Conservation (phyloP, 257 asterid genomes). For the Gynochthodes officinalis region DNA sequence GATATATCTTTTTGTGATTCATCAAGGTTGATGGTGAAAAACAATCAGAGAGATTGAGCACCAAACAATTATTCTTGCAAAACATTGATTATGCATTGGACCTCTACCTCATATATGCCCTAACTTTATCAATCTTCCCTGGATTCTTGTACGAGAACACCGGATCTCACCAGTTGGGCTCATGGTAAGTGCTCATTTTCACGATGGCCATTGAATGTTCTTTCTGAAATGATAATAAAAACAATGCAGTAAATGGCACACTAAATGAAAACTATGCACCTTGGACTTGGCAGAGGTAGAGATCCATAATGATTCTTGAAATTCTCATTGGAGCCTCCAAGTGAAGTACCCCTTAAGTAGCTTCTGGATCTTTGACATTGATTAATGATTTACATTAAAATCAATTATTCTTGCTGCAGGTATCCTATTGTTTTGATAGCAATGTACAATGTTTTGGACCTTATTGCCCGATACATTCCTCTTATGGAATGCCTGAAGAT, state of each 20-base stretch:
- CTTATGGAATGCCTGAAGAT: constrained; percentile 41
- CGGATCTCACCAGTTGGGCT: constrained; percentile 68
- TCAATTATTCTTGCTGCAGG: constrained; percentile 29
- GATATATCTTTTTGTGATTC: background rate
- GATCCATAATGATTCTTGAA: constrained; percentile 6
- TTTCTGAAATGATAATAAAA: background rate
- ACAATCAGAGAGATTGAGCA: constrained; percentile 42
- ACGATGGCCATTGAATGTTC: background rate
- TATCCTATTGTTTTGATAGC: constrained; percentile 69
- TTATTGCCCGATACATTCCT: constrained; percentile 63
- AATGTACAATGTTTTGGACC: constrained; percentile 67
- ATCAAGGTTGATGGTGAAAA: constrained; percentile 38
- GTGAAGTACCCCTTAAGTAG: too few species aligned
- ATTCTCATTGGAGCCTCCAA: too few species aligned
- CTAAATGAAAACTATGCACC: background rate
- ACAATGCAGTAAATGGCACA: background rate
- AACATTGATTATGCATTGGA: constrained; percentile 61
- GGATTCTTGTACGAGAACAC: constrained; percentile 88
- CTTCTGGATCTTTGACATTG: too few species aligned
- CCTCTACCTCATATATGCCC: constrained; percentile 49
- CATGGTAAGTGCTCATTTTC: constrained; percentile 55
- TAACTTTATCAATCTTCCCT: constrained; percentile 75
- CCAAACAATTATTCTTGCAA: constrained; percentile 41
- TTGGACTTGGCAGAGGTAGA: background rate
- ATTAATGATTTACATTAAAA: background rate